A percentile compares a stretch with the other conserved stretches of the same genome.
These are phyloP conservation scores for Acorus calamus DNA, from an alignment of 106 monocot genomes.

Conservation along the genomic window DNA sequence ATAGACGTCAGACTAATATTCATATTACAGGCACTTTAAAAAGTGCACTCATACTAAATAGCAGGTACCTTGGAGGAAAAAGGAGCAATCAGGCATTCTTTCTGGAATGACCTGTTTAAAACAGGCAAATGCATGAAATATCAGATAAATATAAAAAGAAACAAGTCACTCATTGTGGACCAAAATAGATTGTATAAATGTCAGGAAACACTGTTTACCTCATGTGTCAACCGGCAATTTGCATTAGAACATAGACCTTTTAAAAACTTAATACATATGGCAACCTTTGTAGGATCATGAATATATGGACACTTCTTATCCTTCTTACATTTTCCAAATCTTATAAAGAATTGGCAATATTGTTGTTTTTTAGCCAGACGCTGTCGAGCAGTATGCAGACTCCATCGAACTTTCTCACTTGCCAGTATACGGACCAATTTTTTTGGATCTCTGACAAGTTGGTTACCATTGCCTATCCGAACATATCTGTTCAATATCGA, in stretches of 20 bases:
- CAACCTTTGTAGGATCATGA: constrained; percentile 84
- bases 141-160: neutral
- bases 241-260: constrained; percentile 54
- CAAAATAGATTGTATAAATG: neutral
- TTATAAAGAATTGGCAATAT: constrained; percentile 91
- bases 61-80: constrained; percentile 65
- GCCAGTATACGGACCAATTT: constrained; percentile 83
- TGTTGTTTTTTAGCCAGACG: constrained; percentile 62
- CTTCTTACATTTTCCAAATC: constrained; percentile 92
- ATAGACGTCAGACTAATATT: neutral
- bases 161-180: neutral
- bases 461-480: constrained; percentile 68
- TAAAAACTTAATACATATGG: constrained; percentile 93
- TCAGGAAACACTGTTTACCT: constrained; percentile 34
- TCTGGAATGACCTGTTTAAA: constrained; percentile 68
- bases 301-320: constrained; percentile 72
- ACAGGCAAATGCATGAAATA: neutral
- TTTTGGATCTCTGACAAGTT: constrained; percentile 93
- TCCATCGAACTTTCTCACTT: constrained; percentile 95
- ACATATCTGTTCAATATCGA: constrained; percentile 54
- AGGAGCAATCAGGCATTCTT: constrained; percentile 99
- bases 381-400: constrained; percentile 77
- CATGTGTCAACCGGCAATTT: constrained; percentile 87
- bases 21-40: neutral
- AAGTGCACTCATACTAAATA: neutral